phyloP scores from a whole-genome alignment of 768 basidiomycete genomes.

The Serendipita vermifera region DNA sequence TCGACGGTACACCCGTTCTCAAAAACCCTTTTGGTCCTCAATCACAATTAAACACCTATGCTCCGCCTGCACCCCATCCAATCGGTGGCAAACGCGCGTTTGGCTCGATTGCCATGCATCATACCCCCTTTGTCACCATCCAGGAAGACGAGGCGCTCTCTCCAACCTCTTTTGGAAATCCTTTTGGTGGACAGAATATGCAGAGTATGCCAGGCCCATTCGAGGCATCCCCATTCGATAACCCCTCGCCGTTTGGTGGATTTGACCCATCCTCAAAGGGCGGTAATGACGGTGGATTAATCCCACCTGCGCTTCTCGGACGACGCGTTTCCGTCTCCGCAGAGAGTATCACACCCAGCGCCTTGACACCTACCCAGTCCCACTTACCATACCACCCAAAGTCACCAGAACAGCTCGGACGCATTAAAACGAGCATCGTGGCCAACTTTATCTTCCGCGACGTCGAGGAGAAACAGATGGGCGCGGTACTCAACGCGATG shows the following conservation, averaged over 20 bases:
- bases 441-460: conserved; percentile 92
- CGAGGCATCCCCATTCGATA: neutral
- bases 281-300: conserved; percentile 18
- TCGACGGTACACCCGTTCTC: conserved; percentile 5
- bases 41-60: neutral
- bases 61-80: neutral
- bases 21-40: neutral
- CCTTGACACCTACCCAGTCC: conserved; percentile 45
- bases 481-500: conserved; percentile 90
- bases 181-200: neutral
- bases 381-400: conserved; percentile 71
- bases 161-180: neutral
- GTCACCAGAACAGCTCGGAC: conserved; percentile 64
- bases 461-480: conserved; percentile 91
- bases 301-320: conserved; percentile 54
- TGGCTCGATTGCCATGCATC: no score
- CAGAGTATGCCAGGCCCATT: neutral
- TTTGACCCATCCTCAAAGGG: conserved; percentile 20
- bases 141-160: neutral
- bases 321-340: conserved; percentile 91
- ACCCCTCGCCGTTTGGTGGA: conserved; percentile 14
- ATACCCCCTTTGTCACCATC: neutral
- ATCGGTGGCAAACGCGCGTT: neutral
- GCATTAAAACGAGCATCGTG: conserved; percentile 77
- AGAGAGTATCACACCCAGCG: conserved; percentile 83